A percentile compares a stretch with the other conserved stretches of the same genome.
phyloP scores from a whole-genome alignment of 352 stramenopile genomes.

The Phytophthora kernoviae region DNA sequence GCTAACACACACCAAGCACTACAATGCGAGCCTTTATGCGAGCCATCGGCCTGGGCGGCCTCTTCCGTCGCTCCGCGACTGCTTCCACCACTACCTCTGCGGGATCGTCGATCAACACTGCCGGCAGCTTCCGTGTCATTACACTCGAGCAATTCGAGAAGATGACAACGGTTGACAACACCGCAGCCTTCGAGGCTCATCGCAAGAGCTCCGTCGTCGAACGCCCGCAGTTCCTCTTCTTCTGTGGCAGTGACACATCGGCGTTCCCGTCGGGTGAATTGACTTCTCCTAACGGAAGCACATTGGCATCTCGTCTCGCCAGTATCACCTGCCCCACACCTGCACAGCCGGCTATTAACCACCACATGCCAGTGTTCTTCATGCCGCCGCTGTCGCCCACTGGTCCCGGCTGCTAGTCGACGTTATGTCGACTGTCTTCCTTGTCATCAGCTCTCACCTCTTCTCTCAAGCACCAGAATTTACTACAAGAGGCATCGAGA shows the following conservation, averaged over 20 bases:
- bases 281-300: slow-evolving; percentile 21
- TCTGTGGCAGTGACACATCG: slow-evolving; percentile 65
- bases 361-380: slow-evolving; percentile 81
- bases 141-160: slow-evolving; percentile 44
- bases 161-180: slow-evolving; percentile 26
- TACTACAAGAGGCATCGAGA: slow-evolving; percentile 19
- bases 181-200: slow-evolving; percentile 25
- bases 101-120: slow-evolving; percentile 5
- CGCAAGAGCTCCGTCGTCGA: slow-evolving; percentile 50
- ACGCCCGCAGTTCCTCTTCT: slow-evolving; percentile 76
- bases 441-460: slow-evolving; percentile 13
- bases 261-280: slow-evolving; percentile 30
- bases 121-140: slow-evolving; percentile 40
- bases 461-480: slow-evolving; percentile 32
- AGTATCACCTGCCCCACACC: slow-evolving; percentile 32
- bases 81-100: slow-evolving; percentile 5
- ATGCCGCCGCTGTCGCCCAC: slow-evolving; percentile 33
- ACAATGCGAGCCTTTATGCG: slow-evolving; percentile 76
- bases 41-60: slow-evolving; percentile 59
- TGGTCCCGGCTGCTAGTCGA: slow-evolving; percentile 32
- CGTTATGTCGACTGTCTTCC: slow-evolving; percentile 23
- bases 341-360: slow-evolving; percentile 51
- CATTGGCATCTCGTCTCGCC: slow-evolving; percentile 25
- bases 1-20: slow-evolving; percentile 11
- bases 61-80: slow-evolving; percentile 43